These are phyloP conservation scores for Microsporum ferrugineum DNA, from an alignment of 2,329 filamentous ascomycete genomes.

Conservation along the genomic window DNA sequence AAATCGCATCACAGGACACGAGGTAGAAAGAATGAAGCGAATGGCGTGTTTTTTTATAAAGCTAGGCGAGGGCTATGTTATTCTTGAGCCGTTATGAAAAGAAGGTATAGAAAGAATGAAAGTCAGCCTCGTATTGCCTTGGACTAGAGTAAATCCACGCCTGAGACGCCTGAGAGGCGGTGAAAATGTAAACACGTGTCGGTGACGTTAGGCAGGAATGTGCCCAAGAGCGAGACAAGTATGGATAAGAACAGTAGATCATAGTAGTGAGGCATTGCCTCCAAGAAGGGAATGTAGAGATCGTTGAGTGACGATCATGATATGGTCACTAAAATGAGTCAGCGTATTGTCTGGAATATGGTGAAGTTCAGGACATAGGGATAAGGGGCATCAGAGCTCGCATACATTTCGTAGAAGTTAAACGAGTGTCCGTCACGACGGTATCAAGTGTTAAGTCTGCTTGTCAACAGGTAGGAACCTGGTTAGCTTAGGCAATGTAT, in stretches of 20 bases:
- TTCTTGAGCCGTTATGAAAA: neutral
- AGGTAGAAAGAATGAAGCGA: neutral
- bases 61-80: neutral
- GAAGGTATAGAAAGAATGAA: neutral
- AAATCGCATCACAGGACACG: neutral
- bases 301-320: neutral
- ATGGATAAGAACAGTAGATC: neutral
- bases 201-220: neutral
- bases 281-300: neutral
- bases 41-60: neutral
- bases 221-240: neutral
- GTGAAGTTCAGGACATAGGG: neutral
- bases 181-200: neutral
- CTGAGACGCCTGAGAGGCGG: neutral
- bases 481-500: neutral
- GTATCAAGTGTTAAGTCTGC: neutral
- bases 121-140: neutral
- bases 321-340: neutral
- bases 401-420: neutral
- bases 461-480: neutral
- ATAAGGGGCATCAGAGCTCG: neutral
- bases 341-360: neutral
- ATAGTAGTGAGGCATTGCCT: neutral
- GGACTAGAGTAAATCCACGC: neutral
- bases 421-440: conserved; percentile 4